Evolutionary conservation across 106 monocot species (phyloP).

Genomic region (Dioscorea zingiberensis): DNA sequence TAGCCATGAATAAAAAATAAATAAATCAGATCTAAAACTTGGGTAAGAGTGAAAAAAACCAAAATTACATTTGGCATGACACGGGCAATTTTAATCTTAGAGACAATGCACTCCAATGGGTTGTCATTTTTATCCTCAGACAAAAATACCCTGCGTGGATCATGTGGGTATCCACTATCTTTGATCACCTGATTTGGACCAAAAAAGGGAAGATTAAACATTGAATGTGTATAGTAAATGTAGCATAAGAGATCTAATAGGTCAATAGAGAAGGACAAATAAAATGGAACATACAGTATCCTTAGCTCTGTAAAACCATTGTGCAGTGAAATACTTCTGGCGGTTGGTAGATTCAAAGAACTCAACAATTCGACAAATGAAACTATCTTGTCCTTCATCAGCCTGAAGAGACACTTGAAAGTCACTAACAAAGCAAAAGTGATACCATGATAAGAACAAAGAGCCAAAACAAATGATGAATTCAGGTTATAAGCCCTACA

Average conservation of each 20-base stretch:
- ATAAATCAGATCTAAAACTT: neutral
- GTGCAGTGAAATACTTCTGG: constrained; percentile 24
- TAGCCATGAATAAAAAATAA: neutral
- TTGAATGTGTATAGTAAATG: too few relatives aligned
- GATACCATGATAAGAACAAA: neutral
- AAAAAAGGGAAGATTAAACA: neutral
- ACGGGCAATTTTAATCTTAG: constrained; percentile 25
- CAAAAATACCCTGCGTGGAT: constrained; percentile 26
- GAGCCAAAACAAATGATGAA: neutral
- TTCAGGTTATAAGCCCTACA: too few relatives aligned
- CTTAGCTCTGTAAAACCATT: constrained; percentile 37
- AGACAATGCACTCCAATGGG: constrained; percentile 24
- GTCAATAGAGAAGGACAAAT: neutral
- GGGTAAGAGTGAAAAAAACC: neutral
- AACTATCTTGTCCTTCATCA: constrained; percentile 19
- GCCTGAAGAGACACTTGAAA: constrained; percentile 9
- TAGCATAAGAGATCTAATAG: neutral
- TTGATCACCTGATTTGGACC: constrained; percentile 16
- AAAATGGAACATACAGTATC: constrained; percentile 23
- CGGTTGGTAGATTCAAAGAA: constrained; percentile 19
- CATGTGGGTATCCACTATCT: constrained; percentile 7
- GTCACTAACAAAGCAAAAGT: neutral
- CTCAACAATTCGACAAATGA: constrained; percentile 31
- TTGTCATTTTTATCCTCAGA: constrained; percentile 46
- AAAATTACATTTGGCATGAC: constrained; percentile 30